Base-by-base conservation (phyloP, 352 stramenopile species). In the Bremia lactucae region DNA sequence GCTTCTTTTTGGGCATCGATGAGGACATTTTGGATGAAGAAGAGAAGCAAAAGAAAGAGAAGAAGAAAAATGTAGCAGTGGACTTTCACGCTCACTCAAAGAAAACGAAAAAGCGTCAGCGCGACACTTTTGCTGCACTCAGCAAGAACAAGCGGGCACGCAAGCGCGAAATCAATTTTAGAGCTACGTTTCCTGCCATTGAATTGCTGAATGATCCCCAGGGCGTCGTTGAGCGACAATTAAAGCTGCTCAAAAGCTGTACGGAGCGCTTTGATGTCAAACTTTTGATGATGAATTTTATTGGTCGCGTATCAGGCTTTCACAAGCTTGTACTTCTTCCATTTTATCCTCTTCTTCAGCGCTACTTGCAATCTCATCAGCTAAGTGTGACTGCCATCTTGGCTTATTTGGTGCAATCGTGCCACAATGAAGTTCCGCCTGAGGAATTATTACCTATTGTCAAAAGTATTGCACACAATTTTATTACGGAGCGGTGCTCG, bases 1-100 rank as follows among this genome's bases (percentile, higher is more conserved):
- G 96, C 46, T 99, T 99, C 68, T 99, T 99, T 67, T 67, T 99
- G 14, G 96, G 95, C 26, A 98, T 98, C 60, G 95, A 98, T 63
- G 83, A 96, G 18, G 87, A 96, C 43, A 98, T 98, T 65, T 70
- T 97, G 10, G 77, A 97, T 25, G 96, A 98, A 51, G 79, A 97
- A 36, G 85, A 97, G 26, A 69, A 95, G 36, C 73, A 95, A 31
- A 95, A 87, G 62, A 76, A 86, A 36, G 72, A 86, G 49, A 88
- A 90, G 49, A 90, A 86, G 46, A 58, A 67, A 20, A 63, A 81
- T 5, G 69, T 91, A 29, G 64, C 79, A 9, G 87, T 98, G 23
- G 85, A 98, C 71, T 91, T 90, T 49, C 94, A 98, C 66, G 56
- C 78, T 38, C 88, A 98, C 71, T 97, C 90, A 15, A 98, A 97